Conservation (phyloP, 2,329 filamentous ascomycete species). For the Talaromyces sp. region DNA sequence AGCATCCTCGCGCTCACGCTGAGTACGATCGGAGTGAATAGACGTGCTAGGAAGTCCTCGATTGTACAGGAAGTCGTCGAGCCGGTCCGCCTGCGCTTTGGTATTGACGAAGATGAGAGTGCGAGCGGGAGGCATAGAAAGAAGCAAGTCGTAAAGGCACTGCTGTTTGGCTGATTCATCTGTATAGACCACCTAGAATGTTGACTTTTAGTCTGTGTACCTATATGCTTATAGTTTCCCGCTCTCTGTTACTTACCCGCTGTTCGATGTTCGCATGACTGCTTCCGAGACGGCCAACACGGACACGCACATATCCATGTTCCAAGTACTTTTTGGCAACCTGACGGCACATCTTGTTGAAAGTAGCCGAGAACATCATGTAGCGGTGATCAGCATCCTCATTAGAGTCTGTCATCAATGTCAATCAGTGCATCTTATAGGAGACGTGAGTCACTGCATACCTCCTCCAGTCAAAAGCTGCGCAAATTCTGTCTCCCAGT, state of each 20-base stretch:
- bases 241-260: conserved; percentile 38
- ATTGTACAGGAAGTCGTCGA: conserved; percentile 88
- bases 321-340: conserved; percentile 74
- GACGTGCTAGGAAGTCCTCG: conserved; percentile 75
- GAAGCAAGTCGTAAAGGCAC: conserved; percentile 68
- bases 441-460: conserved; percentile 36
- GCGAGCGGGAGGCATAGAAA: conserved; percentile 65
- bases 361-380: conserved; percentile 92
- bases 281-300: conserved; percentile 81
- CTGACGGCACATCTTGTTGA: conserved; percentile 73
- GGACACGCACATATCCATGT: conserved; percentile 71
- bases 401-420: conserved; percentile 58
- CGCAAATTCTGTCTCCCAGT: conserved; percentile 74
- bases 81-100: conserved; percentile 70
- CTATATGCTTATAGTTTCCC: background rate
- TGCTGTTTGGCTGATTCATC: conserved; percentile 65
- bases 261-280: conserved; percentile 81
- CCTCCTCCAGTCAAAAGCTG: conserved; percentile 77
- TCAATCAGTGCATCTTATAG: background rate
- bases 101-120: conserved; percentile 89
- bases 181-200: conserved; percentile 58
- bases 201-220: background rate
- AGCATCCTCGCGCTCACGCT: conserved; percentile 86
- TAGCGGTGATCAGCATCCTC: conserved; percentile 66
- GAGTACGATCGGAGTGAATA: conserved; percentile 82